Percentiles rank a stretch among this genome's conserved stretches.
Evolutionary conservation across 345 rosid genomes (phyloP).

Genomic region (Xanthoceras sorbifolium): DNA sequence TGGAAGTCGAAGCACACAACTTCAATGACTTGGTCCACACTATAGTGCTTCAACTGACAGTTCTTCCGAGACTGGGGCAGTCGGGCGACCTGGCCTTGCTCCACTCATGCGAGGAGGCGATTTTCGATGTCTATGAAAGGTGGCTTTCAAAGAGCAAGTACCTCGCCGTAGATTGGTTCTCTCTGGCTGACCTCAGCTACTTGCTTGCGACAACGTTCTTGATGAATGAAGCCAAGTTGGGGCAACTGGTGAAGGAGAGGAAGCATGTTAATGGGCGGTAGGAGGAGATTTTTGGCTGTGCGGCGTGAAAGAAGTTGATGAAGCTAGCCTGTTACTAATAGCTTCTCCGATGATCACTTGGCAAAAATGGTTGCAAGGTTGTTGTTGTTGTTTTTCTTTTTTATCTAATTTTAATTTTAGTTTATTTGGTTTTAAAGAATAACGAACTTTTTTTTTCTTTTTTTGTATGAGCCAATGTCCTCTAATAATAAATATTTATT

Average conservation of each 20-base stretch:
- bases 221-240: conserved; percentile 44
- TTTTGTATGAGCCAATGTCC: no score
- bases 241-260: conserved; percentile 49
- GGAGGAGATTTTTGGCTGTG: conserved; percentile 59
- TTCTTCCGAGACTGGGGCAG: conserved; percentile 58
- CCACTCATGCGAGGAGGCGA: conserved; percentile 41
- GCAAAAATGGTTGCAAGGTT: no score
- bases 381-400: no score
- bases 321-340: conserved; percentile 38
- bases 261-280: conserved; percentile 68
- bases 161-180: conserved; percentile 65
- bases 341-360: neutral
- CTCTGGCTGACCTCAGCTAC: conserved; percentile 75
- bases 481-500: no score
- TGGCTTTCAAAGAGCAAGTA: conserved; percentile 52
- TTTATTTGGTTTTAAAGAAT: no score
- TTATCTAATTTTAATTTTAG: no score
- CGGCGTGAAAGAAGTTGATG: conserved; percentile 73
- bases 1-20: conserved; percentile 87
- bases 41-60: conserved; percentile 48
- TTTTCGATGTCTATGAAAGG: conserved; percentile 69
- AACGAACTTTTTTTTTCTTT: no score
- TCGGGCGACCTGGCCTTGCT: conserved; percentile 45
- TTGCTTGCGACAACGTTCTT: conserved; percentile 56
- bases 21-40: conserved; percentile 58